Evolutionary conservation across 768 basidiomycete species (phyloP), one percentile per base, ranked within the genome.

Genomic region (Termitomyces sp.): DNA sequence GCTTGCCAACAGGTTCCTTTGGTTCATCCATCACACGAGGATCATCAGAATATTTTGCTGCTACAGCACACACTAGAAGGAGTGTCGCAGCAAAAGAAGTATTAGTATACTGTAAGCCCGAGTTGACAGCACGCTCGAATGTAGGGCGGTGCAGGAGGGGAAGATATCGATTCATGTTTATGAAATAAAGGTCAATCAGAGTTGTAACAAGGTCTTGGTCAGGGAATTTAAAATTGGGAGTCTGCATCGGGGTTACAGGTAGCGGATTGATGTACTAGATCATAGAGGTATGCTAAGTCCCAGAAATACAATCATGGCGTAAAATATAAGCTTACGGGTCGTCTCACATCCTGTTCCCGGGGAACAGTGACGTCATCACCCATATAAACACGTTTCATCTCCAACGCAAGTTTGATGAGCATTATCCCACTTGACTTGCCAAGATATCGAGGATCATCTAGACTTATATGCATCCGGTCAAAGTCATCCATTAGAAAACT

Each of bases 131-230:
- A 14, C 74, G 71, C 40, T 85, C 77, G 61, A 94, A 89, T 5
- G 81, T 81, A 0, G 83, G 84, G 7, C 84, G 79, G 62, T 94
- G 91, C 3, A 96, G 72, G 1, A 94, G 72, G 1, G 91, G 90
- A 0, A 81, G 65, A 53, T 79, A 74, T 23, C 73, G 61, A 62
- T 92, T 88, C 59, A 78, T 56, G 38, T 79, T 62, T 2, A 59
- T 55, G 65, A 94, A 96, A 63, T 87, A 93, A 26, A 83, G 71
- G 33, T 85, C 78, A 47, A 90, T 71, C 43, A 94, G 75, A 0
- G 61, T 45, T 11, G 60, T 50, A 9, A 80, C 72, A 50, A 94
- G 77, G 47, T 81, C 82, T 0, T 70, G 50, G 6, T 79, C 75
- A 0, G 85, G 85, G 60, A 84, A 86, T 0, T 19, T 59, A 64